phyloP scores from a whole-genome alignment of 305 asterid genomes.

The Nicotiana rustica region DNA sequence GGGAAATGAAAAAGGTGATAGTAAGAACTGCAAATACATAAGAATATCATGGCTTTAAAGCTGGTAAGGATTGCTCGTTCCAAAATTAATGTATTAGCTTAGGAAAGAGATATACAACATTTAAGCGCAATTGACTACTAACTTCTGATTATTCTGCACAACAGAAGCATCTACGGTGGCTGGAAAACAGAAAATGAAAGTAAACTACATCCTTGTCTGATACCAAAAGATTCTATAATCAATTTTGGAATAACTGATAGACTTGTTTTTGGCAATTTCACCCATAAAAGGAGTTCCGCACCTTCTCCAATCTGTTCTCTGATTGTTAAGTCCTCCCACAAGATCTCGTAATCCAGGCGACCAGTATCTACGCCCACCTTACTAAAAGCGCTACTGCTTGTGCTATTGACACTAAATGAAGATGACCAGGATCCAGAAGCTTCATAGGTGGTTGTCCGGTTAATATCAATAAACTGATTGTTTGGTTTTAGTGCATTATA shows the following conservation, averaged over 20 bases:
- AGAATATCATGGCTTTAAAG: slow-evolving; percentile 2
- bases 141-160: slow-evolving; percentile 7
- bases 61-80: neutral
- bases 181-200: neutral
- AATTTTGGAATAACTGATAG: slow-evolving; percentile 1
- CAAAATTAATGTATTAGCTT: neutral
- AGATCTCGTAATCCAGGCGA: slow-evolving; percentile 78
- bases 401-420: slow-evolving; percentile 72
- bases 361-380: slow-evolving; percentile 73
- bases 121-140: neutral
- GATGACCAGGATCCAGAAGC: slow-evolving; percentile 81
- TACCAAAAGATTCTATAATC: neutral
- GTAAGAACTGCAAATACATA: neutral
- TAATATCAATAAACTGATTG: slow-evolving; percentile 54
- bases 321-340: slow-evolving; percentile 94
- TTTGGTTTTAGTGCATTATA: slow-evolving; percentile 51
- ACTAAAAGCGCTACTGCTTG: slow-evolving; percentile 77
- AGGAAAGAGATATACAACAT: too few relatives aligned
- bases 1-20: slow-evolving; percentile 19
- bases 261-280: slow-evolving; percentile 4
- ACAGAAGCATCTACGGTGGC: neutral
- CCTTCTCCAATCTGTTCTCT: slow-evolving; percentile 97
- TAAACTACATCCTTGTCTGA: neutral
- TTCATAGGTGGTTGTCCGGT: slow-evolving; percentile 53
- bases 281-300: slow-evolving; percentile 40